Conservation (phyloP, 2,329 filamentous ascomycete species). For the Calonectria pauciramosa region DNA sequence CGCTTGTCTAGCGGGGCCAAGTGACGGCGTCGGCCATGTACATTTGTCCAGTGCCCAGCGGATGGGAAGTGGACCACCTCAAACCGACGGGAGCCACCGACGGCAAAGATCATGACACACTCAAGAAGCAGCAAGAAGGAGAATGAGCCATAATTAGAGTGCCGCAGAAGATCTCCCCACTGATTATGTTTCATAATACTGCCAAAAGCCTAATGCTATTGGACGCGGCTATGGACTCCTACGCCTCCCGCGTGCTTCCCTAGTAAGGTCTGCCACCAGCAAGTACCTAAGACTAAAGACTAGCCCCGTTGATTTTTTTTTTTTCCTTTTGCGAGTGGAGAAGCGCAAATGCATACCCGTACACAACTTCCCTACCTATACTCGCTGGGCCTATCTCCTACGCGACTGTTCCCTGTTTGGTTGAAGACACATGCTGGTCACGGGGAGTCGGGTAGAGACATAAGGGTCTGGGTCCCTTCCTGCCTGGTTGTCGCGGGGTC, state of each 20-base stretch:
- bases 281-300: neutral
- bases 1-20: slow-evolving; percentile 19
- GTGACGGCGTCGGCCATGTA: neutral
- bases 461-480: neutral
- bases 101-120: neutral
- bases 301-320: neutral
- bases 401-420: neutral
- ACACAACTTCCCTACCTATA: neutral
- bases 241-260: slow-evolving; percentile 5
- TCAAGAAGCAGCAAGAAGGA: neutral
- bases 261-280: neutral
- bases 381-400: neutral
- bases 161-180: neutral
- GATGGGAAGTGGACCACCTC: neutral
- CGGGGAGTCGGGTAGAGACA: neutral
- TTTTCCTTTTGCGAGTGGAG: slow-evolving; percentile 4
- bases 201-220: neutral
- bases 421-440: slow-evolving; percentile 1
- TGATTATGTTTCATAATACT: neutral
- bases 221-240: neutral
- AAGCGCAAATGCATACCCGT: neutral
- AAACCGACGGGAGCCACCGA: neutral
- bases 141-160: neutral
- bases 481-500: neutral
- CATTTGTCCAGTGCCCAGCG: neutral